Conservation (phyloP, 805 yeast species). For the Schwanniomyces polymorphus region DNA sequence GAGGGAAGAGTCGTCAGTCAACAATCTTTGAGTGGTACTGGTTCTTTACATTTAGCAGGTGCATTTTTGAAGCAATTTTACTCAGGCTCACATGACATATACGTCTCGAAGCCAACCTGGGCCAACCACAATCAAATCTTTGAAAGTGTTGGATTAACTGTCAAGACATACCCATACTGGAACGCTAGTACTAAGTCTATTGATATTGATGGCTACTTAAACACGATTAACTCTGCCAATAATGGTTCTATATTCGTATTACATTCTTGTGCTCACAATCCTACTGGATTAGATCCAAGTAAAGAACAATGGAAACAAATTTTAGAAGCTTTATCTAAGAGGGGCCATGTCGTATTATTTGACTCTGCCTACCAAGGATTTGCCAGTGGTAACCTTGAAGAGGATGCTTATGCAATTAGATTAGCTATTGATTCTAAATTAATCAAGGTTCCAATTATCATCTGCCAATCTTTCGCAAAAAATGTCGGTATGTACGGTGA, state of each 20-base stretch:
- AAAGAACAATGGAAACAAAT: slow-evolving; percentile 77
- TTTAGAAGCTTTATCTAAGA: slow-evolving; percentile 56
- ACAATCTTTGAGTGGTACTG: slow-evolving; percentile 85
- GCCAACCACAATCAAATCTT: slow-evolving; percentile 91
- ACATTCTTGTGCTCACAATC: slow-evolving; percentile 97
- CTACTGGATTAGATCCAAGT: slow-evolving; percentile 95
- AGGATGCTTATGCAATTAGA: slow-evolving; percentile 83
- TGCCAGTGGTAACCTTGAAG: slow-evolving; percentile 81
- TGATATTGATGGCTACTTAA: slow-evolving; percentile 67
- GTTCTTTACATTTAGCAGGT: slow-evolving; percentile 90
- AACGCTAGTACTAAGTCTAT: slow-evolving; percentile 66
- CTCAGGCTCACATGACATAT: slow-evolving; percentile 48
- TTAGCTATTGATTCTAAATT: slow-evolving; percentile 48
- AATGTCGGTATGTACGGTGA: slow-evolving; percentile 98
- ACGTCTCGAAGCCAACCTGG: slow-evolving; percentile 94
- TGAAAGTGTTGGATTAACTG: slow-evolving; percentile 63
- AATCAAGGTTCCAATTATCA: slow-evolving; percentile 39
- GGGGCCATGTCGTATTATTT: slow-evolving; percentile 76
- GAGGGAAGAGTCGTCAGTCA: slow-evolving; percentile 57
- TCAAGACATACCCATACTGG: slow-evolving; percentile 84
- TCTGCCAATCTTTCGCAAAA: slow-evolving; percentile 96
- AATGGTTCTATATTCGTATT: slow-evolving; percentile 75
- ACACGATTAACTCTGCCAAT: slow-evolving; percentile 64
- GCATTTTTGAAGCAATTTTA: slow-evolving; percentile 57
- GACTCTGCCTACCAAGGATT: slow-evolving; percentile 98